Percentiles rank a stretch among this genome's conserved stretches.
These are phyloP conservation scores for Magnolia officinalis DNA, from an alignment of 164 flowering plant species.

Conservation along the genomic window DNA sequence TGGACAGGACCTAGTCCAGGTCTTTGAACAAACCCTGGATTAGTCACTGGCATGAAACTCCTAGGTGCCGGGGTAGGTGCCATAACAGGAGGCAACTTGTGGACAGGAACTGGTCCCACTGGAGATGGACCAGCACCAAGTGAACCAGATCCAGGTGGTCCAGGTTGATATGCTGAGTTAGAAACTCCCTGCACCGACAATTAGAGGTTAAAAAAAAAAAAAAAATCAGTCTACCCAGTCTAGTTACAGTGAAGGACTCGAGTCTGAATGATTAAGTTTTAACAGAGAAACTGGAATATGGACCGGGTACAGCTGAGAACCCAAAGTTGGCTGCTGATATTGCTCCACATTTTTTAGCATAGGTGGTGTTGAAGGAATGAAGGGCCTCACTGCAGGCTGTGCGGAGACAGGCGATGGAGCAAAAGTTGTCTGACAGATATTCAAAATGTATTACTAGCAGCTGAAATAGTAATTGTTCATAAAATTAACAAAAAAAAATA, in stretches of 20 bases:
- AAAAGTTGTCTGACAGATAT: slow-evolving; percentile 41
- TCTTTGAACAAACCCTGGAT: slow-evolving; percentile 49
- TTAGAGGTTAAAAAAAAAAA: not conserved
- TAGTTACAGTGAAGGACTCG: not conserved
- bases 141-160: slow-evolving; percentile 39
- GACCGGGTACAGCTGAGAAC: slow-evolving; percentile 80
- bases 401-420: slow-evolving; percentile 43
- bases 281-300: slow-evolving; percentile 20
- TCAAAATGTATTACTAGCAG: not conserved
- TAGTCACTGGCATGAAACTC: slow-evolving; percentile 61
- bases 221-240: not conserved
- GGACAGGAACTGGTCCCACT: slow-evolving; percentile 36
- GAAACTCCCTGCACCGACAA: slow-evolving; percentile 40
- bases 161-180: slow-evolving; percentile 45
- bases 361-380: slow-evolving; percentile 67
- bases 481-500: too few species aligned
- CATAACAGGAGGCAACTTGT: slow-evolving; percentile 48
- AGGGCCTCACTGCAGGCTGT: slow-evolving; percentile 63
- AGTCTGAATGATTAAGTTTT: not conserved
- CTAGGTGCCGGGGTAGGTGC: slow-evolving; percentile 44
- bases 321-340: slow-evolving; percentile 85
- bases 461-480: not conserved
- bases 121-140: slow-evolving; percentile 38
- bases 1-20: slow-evolving; percentile 54
- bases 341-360: slow-evolving; percentile 60